These are phyloP conservation scores for Emmonsiellopsis sp. DNA, from an alignment of 2,329 filamentous ascomycete species.

Conservation along the genomic window DNA sequence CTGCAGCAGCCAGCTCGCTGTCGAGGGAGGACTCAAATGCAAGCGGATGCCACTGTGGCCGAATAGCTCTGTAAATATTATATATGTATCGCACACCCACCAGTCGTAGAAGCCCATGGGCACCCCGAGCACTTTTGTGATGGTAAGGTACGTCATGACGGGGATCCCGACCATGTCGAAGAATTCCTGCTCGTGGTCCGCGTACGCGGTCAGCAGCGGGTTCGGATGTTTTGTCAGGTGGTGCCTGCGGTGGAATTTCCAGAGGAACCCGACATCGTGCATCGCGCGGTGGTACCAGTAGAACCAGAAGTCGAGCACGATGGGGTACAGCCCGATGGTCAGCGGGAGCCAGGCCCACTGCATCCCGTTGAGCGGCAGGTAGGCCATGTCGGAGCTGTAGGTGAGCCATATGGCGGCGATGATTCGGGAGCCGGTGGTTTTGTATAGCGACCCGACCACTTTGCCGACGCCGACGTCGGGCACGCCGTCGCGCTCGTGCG, in stretches of 20 bases:
- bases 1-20: constrained; percentile 26
- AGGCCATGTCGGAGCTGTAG: constrained; percentile 17
- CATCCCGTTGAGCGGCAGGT: constrained; percentile 14
- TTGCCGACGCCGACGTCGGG: constrained; percentile 31
- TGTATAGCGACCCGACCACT: constrained; percentile 24
- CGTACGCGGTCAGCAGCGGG: constrained; percentile 33
- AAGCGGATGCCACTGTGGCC: constrained; percentile 34
- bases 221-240: constrained; percentile 39
- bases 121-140: constrained; percentile 26
- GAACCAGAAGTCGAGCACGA: constrained; percentile 39
- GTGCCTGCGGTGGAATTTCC: constrained; percentile 38
- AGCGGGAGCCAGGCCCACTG: constrained; percentile 28
- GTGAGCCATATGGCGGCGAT: constrained; percentile 27
- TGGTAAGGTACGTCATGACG: constrained; percentile 27
- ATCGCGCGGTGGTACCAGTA: constrained; percentile 36
- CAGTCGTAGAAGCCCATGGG: constrained; percentile 40
- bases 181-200: constrained; percentile 34
- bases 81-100: constrained; percentile 39
- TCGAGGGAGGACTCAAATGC: constrained; percentile 24
- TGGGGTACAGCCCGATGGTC: constrained; percentile 32
- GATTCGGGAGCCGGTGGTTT: constrained; percentile 24
- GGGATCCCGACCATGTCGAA: constrained; percentile 36
- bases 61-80: constrained; percentile 31
- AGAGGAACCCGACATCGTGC: constrained; percentile 32
- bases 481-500: constrained; percentile 34